Conservation (phyloP, 164 flowering plant genomes). For the Liquidambar formosana region DNA sequence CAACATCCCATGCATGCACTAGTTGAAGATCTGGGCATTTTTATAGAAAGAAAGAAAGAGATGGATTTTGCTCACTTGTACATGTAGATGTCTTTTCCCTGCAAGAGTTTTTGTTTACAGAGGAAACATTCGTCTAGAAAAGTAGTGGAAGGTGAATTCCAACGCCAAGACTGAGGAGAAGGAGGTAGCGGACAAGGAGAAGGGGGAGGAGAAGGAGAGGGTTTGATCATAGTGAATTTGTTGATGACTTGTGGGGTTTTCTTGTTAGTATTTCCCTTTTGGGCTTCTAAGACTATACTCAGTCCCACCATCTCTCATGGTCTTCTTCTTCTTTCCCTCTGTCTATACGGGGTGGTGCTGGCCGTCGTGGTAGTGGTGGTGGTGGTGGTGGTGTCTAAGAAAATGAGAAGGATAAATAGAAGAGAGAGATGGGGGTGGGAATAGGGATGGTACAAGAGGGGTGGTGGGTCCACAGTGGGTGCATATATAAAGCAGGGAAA, state of each 20-base stretch:
- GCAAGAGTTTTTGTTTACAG: slow-evolving; percentile 56
- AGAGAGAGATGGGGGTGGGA: not conserved
- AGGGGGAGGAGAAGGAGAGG: slow-evolving; percentile 12
- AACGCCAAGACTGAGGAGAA: slow-evolving; percentile 5
- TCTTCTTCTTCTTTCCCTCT: not conserved
- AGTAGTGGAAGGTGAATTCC: slow-evolving; percentile 14
- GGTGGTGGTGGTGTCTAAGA: not conserved
- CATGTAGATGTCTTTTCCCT: slow-evolving; percentile 77
- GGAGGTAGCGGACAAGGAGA: slow-evolving; percentile 15
- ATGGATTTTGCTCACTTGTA: slow-evolving; percentile 50
- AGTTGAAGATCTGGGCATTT: slow-evolving; percentile 2
- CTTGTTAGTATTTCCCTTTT: slow-evolving; percentile 26
- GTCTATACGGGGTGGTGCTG: not conserved
- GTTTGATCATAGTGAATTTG: slow-evolving; percentile 33
- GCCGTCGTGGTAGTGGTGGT: not conserved
- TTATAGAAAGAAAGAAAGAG: too few relatives aligned
- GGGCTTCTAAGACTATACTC: slow-evolving; percentile 56
- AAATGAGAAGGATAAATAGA: slow-evolving; percentile 7
- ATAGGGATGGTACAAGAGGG: not conserved
- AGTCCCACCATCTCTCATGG: slow-evolving; percentile 65
- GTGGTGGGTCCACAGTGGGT: slow-evolving; percentile 25
- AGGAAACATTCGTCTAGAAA: slow-evolving; percentile 65
- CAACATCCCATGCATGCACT: too few relatives aligned
- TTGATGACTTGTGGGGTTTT: slow-evolving; percentile 47
- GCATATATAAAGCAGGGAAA: slow-evolving; percentile 4